These are phyloP conservation scores for Rhodotorula babjevae DNA, from an alignment of 768 basidiomycete genomes.

Conservation along the genomic window DNA sequence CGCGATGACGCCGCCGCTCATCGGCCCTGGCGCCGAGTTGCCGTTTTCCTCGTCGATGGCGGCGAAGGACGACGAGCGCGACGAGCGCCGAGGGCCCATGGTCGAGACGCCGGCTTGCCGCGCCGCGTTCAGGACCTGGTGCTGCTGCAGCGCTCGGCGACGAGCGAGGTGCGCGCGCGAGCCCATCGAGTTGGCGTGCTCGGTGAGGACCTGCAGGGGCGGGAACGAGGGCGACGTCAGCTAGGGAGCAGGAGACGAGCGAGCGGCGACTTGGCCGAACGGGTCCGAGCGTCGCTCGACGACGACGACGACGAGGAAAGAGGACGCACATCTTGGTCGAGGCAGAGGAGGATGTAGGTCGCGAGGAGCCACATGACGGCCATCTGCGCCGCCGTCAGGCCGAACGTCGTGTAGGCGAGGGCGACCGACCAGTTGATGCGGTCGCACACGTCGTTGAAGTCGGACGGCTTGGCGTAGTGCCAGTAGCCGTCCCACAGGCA, in stretches of 20 bases:
- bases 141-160: slow-evolving; percentile 16
- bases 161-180: slow-evolving; percentile 32
- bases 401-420: slow-evolving; percentile 32
- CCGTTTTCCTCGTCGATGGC: background rate
- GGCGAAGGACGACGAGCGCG: slow-evolving; percentile 7
- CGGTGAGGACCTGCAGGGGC: slow-evolving; percentile 43
- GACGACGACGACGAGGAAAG: slow-evolving; percentile 32
- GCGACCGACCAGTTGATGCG: slow-evolving; percentile 36
- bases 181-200: slow-evolving; percentile 36
- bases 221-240: slow-evolving; percentile 20
- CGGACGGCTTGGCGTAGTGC: slow-evolving; percentile 35
- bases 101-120: background rate
- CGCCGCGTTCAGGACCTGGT: slow-evolving; percentile 12
- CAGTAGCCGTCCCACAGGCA: slow-evolving; percentile 39
- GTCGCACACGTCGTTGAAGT: slow-evolving; percentile 34
- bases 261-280: no score
- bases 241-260: no score
- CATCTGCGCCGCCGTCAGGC: slow-evolving; percentile 21
- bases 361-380: slow-evolving; percentile 46
- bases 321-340: slow-evolving; percentile 57
- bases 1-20: slow-evolving; percentile 15
- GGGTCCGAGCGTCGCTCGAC: background rate
- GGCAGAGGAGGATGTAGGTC: slow-evolving; percentile 58
- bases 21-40: background rate
- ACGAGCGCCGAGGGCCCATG: background rate